Percentiles rank a stretch among this genome's conserved stretches.
Conservation (phyloP, 257 asterid genomes). For the Verbena officinalis region DNA sequence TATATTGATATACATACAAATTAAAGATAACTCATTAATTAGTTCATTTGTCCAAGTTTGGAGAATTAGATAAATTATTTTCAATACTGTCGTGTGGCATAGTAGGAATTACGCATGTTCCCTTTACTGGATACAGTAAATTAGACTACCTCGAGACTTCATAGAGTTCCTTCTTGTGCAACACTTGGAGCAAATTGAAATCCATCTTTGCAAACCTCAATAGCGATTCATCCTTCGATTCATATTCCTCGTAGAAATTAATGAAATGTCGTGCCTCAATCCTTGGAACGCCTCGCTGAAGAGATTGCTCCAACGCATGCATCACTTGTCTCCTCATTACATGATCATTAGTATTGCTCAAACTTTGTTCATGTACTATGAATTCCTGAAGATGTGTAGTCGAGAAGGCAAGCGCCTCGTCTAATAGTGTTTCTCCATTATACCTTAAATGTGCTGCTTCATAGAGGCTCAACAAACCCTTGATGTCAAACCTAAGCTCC, state of each 20-base stretch:
- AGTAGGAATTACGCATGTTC: too few species aligned
- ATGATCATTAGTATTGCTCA: background rate
- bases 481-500: background rate
- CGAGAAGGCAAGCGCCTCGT: constrained; percentile 19
- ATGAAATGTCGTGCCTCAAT: constrained; percentile 33
- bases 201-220: constrained; percentile 40
- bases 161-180: constrained; percentile 34
- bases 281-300: constrained; percentile 31
- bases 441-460: constrained; percentile 30
- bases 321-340: constrained; percentile 15
- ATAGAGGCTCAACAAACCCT: constrained; percentile 30
- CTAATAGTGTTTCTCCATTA: constrained; percentile 25
- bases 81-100: too few species aligned
- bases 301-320: constrained; percentile 27
- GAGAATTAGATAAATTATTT: too few species aligned
- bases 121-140: too few species aligned
- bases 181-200: constrained; percentile 32
- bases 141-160: constrained; percentile 30
- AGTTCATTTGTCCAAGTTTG: too few species aligned
- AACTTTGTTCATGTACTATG: background rate
- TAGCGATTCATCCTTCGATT: constrained; percentile 6
- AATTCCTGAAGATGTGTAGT: constrained; percentile 3
- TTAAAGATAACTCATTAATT: too few species aligned
- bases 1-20: too few species aligned
- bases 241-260: constrained; percentile 25